A percentile compares a stretch with the other conserved stretches of the same genome.
Conservation (phyloP, 2,329 filamentous ascomycete species). For the Cladobotryum mycophilum region DNA sequence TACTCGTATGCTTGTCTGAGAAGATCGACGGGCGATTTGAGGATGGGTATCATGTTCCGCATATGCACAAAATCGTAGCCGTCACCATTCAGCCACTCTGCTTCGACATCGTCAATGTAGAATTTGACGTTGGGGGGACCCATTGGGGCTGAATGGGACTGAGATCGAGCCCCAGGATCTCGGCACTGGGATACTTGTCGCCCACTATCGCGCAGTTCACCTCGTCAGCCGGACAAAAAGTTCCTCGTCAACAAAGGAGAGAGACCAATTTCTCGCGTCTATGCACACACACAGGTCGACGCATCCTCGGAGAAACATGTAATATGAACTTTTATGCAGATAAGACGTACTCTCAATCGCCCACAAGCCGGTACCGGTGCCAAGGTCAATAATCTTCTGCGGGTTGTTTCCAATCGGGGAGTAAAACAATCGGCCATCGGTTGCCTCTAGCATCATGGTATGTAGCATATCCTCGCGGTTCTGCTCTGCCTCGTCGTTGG, state of each 20-base stretch:
- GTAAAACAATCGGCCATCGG: conserved; percentile 32
- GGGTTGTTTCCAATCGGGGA: conserved; percentile 35
- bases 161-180: conserved; percentile 33
- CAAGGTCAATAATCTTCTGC: conserved; percentile 40
- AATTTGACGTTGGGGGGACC: conserved; percentile 37
- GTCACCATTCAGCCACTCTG: conserved; percentile 23
- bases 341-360: conserved; percentile 34
- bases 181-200: conserved; percentile 29
- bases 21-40: conserved; percentile 25
- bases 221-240: neutral
- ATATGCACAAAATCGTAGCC: conserved; percentile 26
- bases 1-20: conserved; percentile 26
- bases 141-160: conserved; percentile 35
- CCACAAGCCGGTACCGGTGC: conserved; percentile 44
- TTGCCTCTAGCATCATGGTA: conserved; percentile 38
- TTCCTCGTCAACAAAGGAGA: neutral
- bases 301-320: neutral
- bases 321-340: neutral
- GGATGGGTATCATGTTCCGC: conserved; percentile 40
- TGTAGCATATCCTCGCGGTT: conserved; percentile 41
- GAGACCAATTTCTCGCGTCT: neutral
- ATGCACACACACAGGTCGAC: neutral
- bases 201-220: conserved; percentile 17
- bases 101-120: conserved; percentile 29
- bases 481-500: conserved; percentile 41